phyloP scores from a whole-genome alignment of 2,329 filamentous ascomycete species.

The Tolypocladium inflatum region DNA sequence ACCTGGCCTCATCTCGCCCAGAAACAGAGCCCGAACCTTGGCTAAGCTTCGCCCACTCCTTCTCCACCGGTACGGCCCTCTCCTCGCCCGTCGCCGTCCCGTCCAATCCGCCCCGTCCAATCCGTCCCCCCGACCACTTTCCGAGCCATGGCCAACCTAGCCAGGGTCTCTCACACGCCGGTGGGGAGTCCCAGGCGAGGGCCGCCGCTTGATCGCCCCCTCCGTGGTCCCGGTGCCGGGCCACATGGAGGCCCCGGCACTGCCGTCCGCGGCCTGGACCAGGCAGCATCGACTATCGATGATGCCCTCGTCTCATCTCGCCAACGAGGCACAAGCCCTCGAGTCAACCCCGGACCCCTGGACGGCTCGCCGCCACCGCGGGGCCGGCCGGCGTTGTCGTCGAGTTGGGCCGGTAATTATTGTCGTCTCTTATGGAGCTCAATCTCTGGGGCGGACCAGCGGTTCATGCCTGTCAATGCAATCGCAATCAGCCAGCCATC shows the following conservation, averaged over 20 bases:
- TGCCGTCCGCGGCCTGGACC: not conserved
- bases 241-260: not conserved
- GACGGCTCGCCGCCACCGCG: not conserved
- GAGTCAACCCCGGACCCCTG: not conserved
- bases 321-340: not conserved
- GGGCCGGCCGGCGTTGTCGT: not conserved
- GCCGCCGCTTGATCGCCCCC: not conserved
- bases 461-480: not conserved
- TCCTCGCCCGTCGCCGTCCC: not conserved
- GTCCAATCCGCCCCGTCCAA: not conserved
- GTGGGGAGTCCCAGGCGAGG: not conserved
- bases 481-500: not conserved
- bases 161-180: not conserved
- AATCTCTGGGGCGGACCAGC: not conserved
- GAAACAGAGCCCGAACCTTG: not conserved
- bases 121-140: not conserved
- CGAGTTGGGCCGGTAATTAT: not conserved
- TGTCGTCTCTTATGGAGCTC: not conserved
- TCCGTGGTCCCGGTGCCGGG: not conserved
- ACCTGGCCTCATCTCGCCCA: not conserved
- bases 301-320: not conserved
- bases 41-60: not conserved
- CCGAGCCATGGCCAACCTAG: not conserved
- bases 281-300: not conserved
- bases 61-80: slow-evolving; percentile 7